phyloP scores from a whole-genome alignment of 305 asterid genomes.

The Fraxinus sp. region DNA sequence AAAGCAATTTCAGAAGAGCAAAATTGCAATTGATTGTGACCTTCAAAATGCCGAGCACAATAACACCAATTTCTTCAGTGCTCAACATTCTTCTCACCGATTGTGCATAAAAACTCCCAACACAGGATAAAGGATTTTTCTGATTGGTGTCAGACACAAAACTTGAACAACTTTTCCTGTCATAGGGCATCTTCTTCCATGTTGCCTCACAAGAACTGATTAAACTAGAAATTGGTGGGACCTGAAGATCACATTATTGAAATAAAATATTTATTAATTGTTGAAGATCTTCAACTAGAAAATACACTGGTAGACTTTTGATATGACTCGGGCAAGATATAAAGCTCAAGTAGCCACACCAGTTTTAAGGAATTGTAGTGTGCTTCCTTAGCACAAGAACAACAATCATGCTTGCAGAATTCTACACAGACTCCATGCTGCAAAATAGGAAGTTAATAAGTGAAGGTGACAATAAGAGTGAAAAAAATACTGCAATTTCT shows the following conservation, averaged over 20 bases:
- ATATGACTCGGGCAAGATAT: slow-evolving; percentile 7
- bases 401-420: slow-evolving; percentile 67
- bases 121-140: slow-evolving; percentile 41
- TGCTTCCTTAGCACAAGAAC: slow-evolving; percentile 41
- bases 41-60: slow-evolving; percentile 69
- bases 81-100: slow-evolving; percentile 41
- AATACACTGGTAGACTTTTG: background rate
- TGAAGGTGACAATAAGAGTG: slow-evolving; percentile 17
- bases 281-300: slow-evolving; percentile 3
- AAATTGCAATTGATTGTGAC: slow-evolving; percentile 35
- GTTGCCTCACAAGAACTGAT: slow-evolving; percentile 51
- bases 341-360: slow-evolving; percentile 47
- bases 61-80: slow-evolving; percentile 59
- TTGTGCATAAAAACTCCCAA: slow-evolving; percentile 51
- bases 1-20: slow-evolving; percentile 1
- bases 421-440: slow-evolving; percentile 73
- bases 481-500: background rate
- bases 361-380: slow-evolving; percentile 53
- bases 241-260: slow-evolving; percentile 46
- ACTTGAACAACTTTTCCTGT: slow-evolving; percentile 28
- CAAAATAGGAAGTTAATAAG: slow-evolving; percentile 29
- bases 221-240: slow-evolving; percentile 69
- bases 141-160: slow-evolving; percentile 30
- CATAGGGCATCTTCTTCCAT: slow-evolving; percentile 52
- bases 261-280: slow-evolving; percentile 5